Evolutionary conservation across 2,329 filamentous ascomycete species (phyloP).

Genomic region (Macrophomina tecta): DNA sequence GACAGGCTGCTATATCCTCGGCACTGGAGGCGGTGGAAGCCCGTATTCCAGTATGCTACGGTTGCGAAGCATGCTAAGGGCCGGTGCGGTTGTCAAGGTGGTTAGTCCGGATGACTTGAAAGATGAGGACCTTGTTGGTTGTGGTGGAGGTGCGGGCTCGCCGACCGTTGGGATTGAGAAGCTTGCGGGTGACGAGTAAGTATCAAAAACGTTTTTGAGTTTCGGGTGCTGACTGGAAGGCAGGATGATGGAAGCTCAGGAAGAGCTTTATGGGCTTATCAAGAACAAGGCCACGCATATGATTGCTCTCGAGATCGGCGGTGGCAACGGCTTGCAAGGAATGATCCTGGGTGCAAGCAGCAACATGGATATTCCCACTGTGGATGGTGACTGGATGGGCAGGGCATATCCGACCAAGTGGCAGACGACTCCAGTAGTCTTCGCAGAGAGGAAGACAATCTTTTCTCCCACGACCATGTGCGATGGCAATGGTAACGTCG

Average conservation of each 20-base stretch:
- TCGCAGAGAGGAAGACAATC: conserved; percentile 47
- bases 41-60: conserved; percentile 57
- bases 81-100: conserved; percentile 48
- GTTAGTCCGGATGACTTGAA: conserved; percentile 49
- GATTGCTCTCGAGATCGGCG: conserved; percentile 25
- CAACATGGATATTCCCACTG: conserved; percentile 50
- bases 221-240: not conserved
- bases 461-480: conserved; percentile 47
- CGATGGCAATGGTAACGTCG: conserved; percentile 51
- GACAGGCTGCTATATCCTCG: conserved; percentile 66
- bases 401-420: conserved; percentile 55
- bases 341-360: conserved; percentile 45
- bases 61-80: conserved; percentile 52
- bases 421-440: conserved; percentile 52
- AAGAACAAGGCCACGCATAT: conserved; percentile 41
- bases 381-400: conserved; percentile 58
- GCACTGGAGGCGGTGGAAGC: conserved; percentile 66
- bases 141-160: conserved; percentile 55
- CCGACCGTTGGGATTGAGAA: conserved; percentile 51
- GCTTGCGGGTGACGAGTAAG: conserved; percentile 46
- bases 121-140: conserved; percentile 46
- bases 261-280: conserved; percentile 42
- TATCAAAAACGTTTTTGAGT: conserved; percentile 27
- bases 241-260: conserved; percentile 43
- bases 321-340: conserved; percentile 38